Base-by-base conservation (phyloP, 2,329 filamentous ascomycete species). In the Cladosporium halotolerans region DNA sequence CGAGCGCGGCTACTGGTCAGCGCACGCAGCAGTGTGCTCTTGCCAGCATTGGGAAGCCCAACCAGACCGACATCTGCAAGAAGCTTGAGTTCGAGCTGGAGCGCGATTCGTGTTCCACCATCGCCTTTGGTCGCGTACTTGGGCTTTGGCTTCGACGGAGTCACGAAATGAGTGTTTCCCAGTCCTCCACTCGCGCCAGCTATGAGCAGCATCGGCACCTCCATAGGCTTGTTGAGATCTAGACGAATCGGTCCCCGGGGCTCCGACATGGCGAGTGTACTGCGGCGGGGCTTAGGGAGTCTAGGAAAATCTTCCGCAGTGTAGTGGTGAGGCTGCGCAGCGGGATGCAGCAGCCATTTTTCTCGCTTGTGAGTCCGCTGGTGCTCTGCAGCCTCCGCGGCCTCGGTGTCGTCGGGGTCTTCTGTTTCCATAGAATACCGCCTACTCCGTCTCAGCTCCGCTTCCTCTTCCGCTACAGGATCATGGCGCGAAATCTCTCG, bases 31-130 rank as follows among this genome's bases (percentile, higher is more conserved):
- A 99, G 78, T 0, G 93, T 97, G 67, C 88, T 95, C 72, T 99
- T 99, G 8, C 93, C 93, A 4, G 92, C 93, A 68, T 99, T 99
- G 1, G 93, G 93, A 13, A 97, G 80, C 1, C 93, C 93, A 13
- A 99, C 93, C 2, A 99, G 79, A 0, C 93, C 93, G 7, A 99
- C 86, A 70, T 99, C 93, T 4, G 93, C 93, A 39, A 99, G 83
- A 9, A 99, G 80, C 76, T 96, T 97, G 57, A 99, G 79, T 69
- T 99, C 93, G 11, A 99, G 79, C 66, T 95, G 85, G 34, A 99
- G 73, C 45, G 85, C 83, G 64, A 99, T 76, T 38, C 81, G 84
- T 63, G 93, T 82, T 36, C 89, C 88, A 10, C 80, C 77, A 60
- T 95, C 89, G 40, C 93, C 93, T 60, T 84, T 87, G 1, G 90